Base-by-base conservation (phyloP, 306 rosid species). In the Myrica gale region DNA sequence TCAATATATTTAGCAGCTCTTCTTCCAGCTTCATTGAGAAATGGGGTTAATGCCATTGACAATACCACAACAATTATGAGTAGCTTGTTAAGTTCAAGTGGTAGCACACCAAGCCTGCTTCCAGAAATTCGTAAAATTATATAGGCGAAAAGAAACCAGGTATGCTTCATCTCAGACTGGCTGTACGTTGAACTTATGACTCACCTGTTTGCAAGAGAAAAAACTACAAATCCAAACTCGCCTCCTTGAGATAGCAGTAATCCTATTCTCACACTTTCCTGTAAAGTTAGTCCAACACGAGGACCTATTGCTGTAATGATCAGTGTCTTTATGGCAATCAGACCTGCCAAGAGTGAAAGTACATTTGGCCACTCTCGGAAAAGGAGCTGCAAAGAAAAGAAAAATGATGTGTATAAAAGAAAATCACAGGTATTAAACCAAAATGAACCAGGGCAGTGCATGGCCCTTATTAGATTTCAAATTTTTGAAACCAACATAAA, bases 211-310 rank as follows among this genome's bases (percentile, higher is more conserved):
- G 98, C 99, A 41, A 96, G 91, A 81, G 98, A 96, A 80, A 96
- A 89, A 77, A 96, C 97, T 11, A 96, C 99, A 84, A 95, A 95
- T 55, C 87, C 98, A 80, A 90, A 95, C 85, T 95, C 97, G 46
- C 99, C 99, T 82, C 99, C 99, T 85, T 96, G 99, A 72, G 99
- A 96, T 71, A 96, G 88, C 70, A 96, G 98, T 72, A 96, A 85
- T 50, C 99, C 99, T 80, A 96, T 92, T 90, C 99, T 89, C 74
- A 96, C 95, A 86, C 99, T 92, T 86, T 96, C 99, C 84, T 90
- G 96, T 73, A 90, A 69, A 61, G 90, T 79, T 74, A 96, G 92
- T 20, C 99, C 99, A 76, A 96, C 99, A 82, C 97, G 98, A 73
- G 97, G 99, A 77, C 99, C 99, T 69, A 96, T 89, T 12, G 96